Evolutionary conservation across 2,329 filamentous ascomycete genomes (phyloP), one percentile per base, ranked within the genome.

Genomic region (Fragosphaeria purpurea): DNA sequence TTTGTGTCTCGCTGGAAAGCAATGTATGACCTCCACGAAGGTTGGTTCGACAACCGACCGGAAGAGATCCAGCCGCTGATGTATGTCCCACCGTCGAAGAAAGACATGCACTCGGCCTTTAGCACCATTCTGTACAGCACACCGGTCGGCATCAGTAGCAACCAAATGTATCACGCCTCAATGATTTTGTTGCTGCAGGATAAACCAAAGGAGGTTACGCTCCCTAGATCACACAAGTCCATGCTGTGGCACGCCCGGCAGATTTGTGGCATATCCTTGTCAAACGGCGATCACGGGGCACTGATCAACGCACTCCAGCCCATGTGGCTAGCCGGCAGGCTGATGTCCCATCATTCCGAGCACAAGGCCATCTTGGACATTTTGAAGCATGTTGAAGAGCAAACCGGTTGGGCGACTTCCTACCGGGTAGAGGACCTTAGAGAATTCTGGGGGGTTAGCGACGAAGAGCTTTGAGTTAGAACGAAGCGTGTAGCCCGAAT

Each of bases 271-370:
- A 77, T 77, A 12, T 76, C 75, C 1, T 58, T 70, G 38, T 67
- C 73, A 4, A 78, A 77, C 46, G 66, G 67, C 10, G 72, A 78
- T 52, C 71, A 74, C 38, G 75, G 74, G 0, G 74, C 71, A n/a
- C 64, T 76, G 58, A 78, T 72, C 33, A 77, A 78, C 53, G 70
- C 73, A 5, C 70, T 77, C 1, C 75, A 78, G 56, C 74, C 74
- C 2, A 59, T 78, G 4, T 77, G 72, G 70, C 69, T 78, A 50
- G 75, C 76, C 1, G 76, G 75, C 0, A 65, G 70, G 4, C 62
- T 75, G 4, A 69, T 79, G 59, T 77, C 70, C 54, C 73, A 77
- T 55, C 67, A 63, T 3, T 60, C 59, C 46, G 67, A 72, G 48
- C 68, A 69, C 7, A 56, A 62, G 2, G 57, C 63, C 31, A 60